A percentile compares a stretch with the other conserved stretches of the same genome.
Conservation (phyloP, 805 yeast genomes). For the Tanozyma kutaoensis region DNA sequence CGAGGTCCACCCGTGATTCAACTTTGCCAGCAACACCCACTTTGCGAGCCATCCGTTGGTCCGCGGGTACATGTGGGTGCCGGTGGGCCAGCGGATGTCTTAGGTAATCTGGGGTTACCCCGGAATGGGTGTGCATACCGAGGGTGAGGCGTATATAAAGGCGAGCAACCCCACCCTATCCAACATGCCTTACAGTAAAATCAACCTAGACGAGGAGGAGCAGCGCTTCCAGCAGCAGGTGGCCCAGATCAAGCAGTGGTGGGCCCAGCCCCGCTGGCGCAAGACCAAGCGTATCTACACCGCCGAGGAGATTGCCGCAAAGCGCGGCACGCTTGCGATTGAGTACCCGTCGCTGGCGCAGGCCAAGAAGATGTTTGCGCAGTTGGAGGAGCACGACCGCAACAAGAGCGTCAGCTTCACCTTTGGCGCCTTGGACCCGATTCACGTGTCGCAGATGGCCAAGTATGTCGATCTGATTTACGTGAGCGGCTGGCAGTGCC, state of each 20-base stretch:
- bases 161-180: background rate
- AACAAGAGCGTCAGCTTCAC: slow-evolving; percentile 73
- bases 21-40: no score
- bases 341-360: slow-evolving; percentile 66
- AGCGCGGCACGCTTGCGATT: slow-evolving; percentile 69
- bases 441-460: slow-evolving; percentile 95
- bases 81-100: no score
- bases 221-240: slow-evolving; percentile 53
- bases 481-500: slow-evolving; percentile 98
- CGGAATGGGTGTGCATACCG: no score
- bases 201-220: slow-evolving; percentile 52
- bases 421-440: slow-evolving; percentile 92
- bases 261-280: slow-evolving; percentile 88
- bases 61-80: no score
- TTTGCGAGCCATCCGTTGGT: no score
- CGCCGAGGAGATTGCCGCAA: slow-evolving; percentile 78
- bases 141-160: no score
- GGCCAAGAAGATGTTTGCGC: slow-evolving; percentile 68
- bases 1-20: no score
- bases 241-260: slow-evolving; percentile 71
- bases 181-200: slow-evolving; percentile 39
- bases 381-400: slow-evolving; percentile 59
- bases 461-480: slow-evolving; percentile 85
- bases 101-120: no score
- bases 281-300: slow-evolving; percentile 79